These are phyloP conservation scores for Noccaea bulbosa DNA, from an alignment of 345 rosid species.

Conservation along the genomic window DNA sequence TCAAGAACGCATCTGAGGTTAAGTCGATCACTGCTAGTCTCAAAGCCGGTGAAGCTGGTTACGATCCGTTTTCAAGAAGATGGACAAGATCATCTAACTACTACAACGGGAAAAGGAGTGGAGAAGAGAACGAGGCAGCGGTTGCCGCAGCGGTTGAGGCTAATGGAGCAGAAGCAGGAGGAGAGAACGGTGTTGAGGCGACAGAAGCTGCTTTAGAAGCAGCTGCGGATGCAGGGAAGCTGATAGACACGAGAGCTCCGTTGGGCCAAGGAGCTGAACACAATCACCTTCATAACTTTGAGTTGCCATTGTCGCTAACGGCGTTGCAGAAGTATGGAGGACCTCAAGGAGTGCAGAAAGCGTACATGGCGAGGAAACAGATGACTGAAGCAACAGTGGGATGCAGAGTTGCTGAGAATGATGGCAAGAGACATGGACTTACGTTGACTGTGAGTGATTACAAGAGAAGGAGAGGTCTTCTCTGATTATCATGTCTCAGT, in stretches of 20 bases:
- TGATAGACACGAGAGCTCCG: constrained; percentile 91
- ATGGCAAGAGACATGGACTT: constrained; percentile 81
- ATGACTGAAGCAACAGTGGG: constrained; percentile 89
- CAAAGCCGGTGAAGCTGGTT: constrained; percentile 98
- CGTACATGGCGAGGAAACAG: constrained; percentile 94
- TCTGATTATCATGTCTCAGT: constrained; percentile 47
- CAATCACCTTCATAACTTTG: constrained; percentile 76
- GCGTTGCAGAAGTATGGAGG: constrained; percentile 79
- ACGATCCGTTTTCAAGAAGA: constrained; percentile 98
- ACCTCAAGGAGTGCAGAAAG: constrained; percentile 76
- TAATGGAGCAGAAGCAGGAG: constrained; percentile 39
- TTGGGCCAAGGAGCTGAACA: constrained; percentile 84
- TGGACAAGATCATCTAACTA: constrained; percentile 97
- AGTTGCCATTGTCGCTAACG: constrained; percentile 67
- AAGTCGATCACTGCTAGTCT: constrained; percentile 60
- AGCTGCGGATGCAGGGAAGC: constrained; percentile 97
- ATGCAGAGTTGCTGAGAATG: constrained; percentile 76
- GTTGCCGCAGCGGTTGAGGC: constrained; percentile 35
- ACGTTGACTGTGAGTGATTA: constrained; percentile 95
- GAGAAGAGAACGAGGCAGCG: constrained; percentile 39
- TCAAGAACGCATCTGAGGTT: constrained; percentile 84
- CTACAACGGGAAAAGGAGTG: constrained; percentile 59
- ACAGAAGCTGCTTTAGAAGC: constrained; percentile 86
- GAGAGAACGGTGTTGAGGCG: constrained; percentile 34
- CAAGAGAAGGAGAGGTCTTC: constrained; percentile 98